Evolutionary conservation across 805 yeast genomes (phyloP), one percentile per base, ranked within the genome.

Genomic region (Metschnikowia similis): DNA sequence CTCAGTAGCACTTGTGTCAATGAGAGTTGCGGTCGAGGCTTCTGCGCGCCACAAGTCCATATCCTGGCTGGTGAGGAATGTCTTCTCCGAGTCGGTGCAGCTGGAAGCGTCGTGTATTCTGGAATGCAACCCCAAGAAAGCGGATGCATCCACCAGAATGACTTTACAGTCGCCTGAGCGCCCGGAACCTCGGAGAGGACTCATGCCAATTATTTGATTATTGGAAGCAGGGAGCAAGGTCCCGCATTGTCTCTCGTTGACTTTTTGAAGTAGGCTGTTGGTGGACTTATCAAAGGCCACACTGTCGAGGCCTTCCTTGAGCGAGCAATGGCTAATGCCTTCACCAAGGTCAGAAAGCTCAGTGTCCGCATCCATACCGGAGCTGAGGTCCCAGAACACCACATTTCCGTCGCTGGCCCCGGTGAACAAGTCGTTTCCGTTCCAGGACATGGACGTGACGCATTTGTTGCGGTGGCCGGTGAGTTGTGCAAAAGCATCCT

Each of bases 321-420:
- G 56, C 4, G 76, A 69, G 56, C 85, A 80, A 17, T 65, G 55
- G 48, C 40, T 45, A 31, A 55, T 39, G 16, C 26, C 39, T 13
- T 51, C 52, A 6, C 54, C 53, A 34, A 55, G 54, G 36, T 41
- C 56, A 27, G 48, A 51, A n/a, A 54, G 52, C 9, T 47, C 56
- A 0, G 39, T 37, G 30, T 51, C 40, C 6, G 41, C 31, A 8
- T 45, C 50, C 10, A 49, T 45, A 41, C 60, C 66, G 14, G 66
- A 59, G 8, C 75, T 64, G 44, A 81, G 66, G 62, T 81, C 81
- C 91, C 91, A 85, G 51, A 81, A 82, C 9, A 83, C 71, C n/a
- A 86, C 76, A 48, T 75, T 78, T 4, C 90, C 90, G 59, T 85
- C 89, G 43, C 71, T 67, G 1, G 85, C 80, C 7, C 86, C 83